Evolutionary conservation across 1,139 yeast genomes (phyloP).

Genomic region (Yamadazyma sp.): DNA sequence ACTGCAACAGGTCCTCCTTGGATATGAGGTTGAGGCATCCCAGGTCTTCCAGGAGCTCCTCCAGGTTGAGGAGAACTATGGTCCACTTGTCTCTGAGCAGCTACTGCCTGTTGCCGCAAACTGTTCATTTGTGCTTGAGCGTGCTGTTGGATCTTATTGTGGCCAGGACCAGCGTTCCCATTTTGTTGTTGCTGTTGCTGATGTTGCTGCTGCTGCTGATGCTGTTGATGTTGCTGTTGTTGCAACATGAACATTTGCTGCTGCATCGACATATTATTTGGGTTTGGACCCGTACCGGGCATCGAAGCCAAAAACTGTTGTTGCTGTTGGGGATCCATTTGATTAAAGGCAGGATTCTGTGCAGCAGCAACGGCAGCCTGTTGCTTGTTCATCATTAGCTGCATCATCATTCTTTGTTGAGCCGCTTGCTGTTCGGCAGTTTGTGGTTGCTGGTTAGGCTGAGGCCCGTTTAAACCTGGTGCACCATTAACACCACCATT

Average conservation of each 20-base stretch:
- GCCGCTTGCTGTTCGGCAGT: slow-evolving; percentile 20
- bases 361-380: slow-evolving; percentile 10
- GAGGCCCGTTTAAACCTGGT: slow-evolving; percentile 1
- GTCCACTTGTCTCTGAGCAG: slow-evolving; percentile 21
- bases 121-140: slow-evolving; percentile 55
- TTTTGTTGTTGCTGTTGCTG: slow-evolving; percentile 21
- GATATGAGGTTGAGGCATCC: background rate
- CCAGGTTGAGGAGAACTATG: slow-evolving; percentile 17
- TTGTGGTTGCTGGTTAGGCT: slow-evolving; percentile 18
- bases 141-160: slow-evolving; percentile 45
- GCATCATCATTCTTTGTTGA: slow-evolving; percentile 28
- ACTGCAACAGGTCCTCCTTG: slow-evolving; percentile 11
- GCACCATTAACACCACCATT: slow-evolving; percentile 7
- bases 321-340: slow-evolving; percentile 26
- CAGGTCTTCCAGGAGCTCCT: slow-evolving; percentile 14
- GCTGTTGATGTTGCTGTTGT: slow-evolving; percentile 23
- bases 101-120: slow-evolving; percentile 47
- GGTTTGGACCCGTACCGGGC: slow-evolving; percentile 14
- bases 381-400: slow-evolving; percentile 25
- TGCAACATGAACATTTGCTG: slow-evolving; percentile 14
- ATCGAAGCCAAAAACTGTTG: slow-evolving; percentile 18
- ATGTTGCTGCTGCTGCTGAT: slow-evolving; percentile 21
- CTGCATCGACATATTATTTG: background rate
- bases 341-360: slow-evolving; percentile 20
- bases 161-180: slow-evolving; percentile 21